Evolutionary conservation across 225 moss, liverwort and hornwort genomes (phyloP), one percentile per base, ranked within the genome.

Genomic region (Takakia lepidozioides): DNA sequence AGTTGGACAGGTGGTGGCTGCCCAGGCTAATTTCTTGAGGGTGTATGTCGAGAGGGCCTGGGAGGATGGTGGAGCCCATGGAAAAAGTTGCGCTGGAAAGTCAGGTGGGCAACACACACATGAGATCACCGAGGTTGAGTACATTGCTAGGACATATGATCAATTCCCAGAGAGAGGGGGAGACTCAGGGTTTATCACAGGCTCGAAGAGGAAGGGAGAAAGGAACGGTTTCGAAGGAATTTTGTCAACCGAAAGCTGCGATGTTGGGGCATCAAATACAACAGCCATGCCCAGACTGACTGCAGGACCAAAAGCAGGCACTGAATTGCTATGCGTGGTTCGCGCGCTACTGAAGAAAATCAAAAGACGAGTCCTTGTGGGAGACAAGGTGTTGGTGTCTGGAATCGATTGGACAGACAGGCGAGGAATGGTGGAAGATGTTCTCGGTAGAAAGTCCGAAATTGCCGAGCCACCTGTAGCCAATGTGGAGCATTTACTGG

Each of bases 351-450:
- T 98, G 48, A 98, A 98, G 57, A 98, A 98, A 57, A 98, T 98
- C 4, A 87, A 91, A 61, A 71, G 90, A 21, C 75, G 98, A 8
- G 98, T 98, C 19, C 58, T 98, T 5, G 98, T 98, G 0, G 98
- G 98, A 13, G 98, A 98, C 57, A 78, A 61, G 65, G 98, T 98
- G 60, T 30, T 91, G 21, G 78, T 98, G 28, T 75, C 87, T 2
- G 83, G 87, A 10, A 83, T 98, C 25, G 98, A 98, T 54, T 91
- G 98, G 98, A 66, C 56, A 38, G 90, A 84, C 17, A 80, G 73
- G 5, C 68, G 98, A 9, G 98, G 98, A 18, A 91, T 98, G 98
- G 87, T 98, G 51, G 98, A 98, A 62, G 87, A 87, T 57, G 87
- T 98, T 1, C 38, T 98, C 26, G 90, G 85, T 50, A 76, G 98